Conservation (phyloP, 169 alveolate species). For the Plasmodium fragile region DNA sequence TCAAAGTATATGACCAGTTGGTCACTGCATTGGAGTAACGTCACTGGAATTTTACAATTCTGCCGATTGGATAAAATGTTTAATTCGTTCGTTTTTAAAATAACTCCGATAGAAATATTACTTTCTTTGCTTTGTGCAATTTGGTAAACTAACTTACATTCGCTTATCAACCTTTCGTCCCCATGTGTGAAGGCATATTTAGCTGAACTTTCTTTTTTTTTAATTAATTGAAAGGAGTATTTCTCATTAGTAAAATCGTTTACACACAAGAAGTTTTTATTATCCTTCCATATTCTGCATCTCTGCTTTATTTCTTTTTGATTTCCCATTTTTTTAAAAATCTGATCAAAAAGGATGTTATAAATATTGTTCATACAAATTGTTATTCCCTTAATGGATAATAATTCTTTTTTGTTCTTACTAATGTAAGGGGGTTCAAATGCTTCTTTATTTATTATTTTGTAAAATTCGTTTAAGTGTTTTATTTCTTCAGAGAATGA, state of each 20-base stretch:
- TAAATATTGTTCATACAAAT: slow-evolving; percentile 56
- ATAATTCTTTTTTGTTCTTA: slow-evolving; percentile 9
- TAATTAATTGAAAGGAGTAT: slow-evolving; percentile 49
- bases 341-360: slow-evolving; percentile 42
- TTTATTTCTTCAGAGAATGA: slow-evolving; percentile 49
- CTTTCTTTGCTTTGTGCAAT: slow-evolving; percentile 48
- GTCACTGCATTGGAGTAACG: slow-evolving; percentile 7
- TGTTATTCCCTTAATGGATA: slow-evolving; percentile 17
- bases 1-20: slow-evolving; percentile 58
- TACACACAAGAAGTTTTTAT: slow-evolving; percentile 37
- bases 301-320: slow-evolving; percentile 23
- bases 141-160: slow-evolving; percentile 38
- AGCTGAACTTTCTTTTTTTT: slow-evolving; percentile 27
- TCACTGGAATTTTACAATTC: slow-evolving; percentile 32
- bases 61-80: not conserved
- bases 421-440: slow-evolving; percentile 56
- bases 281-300: slow-evolving; percentile 44
- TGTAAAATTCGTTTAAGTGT: slow-evolving; percentile 31
- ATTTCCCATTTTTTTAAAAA: slow-evolving; percentile 20
- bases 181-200: slow-evolving; percentile 54
- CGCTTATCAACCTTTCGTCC: slow-evolving; percentile 62
- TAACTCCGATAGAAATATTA: slow-evolving; percentile 45
- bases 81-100: slow-evolving; percentile 49
- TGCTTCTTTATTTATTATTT: slow-evolving; percentile 64
- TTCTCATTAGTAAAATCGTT: slow-evolving; percentile 36